A percentile compares a stretch with the other conserved stretches of the same genome.
Evolutionary conservation across 2,329 filamentous ascomycete genomes (phyloP).

Genomic region (Alternaria sp.): DNA sequence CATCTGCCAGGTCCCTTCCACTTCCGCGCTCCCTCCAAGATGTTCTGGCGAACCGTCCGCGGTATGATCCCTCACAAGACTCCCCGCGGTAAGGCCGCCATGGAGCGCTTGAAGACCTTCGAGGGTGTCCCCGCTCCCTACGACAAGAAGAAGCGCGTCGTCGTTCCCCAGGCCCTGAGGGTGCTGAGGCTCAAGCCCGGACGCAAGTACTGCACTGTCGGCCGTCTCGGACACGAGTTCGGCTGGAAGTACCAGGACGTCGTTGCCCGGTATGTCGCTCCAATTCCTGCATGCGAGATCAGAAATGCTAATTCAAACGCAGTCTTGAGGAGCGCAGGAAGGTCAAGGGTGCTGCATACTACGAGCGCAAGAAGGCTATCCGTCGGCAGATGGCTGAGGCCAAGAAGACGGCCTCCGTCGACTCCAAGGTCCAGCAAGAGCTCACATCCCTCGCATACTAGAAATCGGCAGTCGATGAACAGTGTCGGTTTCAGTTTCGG

Average conservation of each 20-base stretch:
- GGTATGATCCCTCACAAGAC: constrained; percentile 99
- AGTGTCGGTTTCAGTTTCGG: constrained; percentile 37
- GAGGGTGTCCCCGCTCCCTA: constrained; percentile 99
- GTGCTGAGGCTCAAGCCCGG: constrained; percentile 97
- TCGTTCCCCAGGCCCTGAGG: constrained; percentile 97
- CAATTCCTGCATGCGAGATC: no score
- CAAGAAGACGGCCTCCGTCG: constrained; percentile 88
- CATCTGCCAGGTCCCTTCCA: constrained; percentile 85
- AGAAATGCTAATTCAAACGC: constrained; percentile 34
- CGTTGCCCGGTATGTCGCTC: constrained; percentile 84
- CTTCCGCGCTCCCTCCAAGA: constrained; percentile 98
- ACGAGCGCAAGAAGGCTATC: constrained; percentile 99
- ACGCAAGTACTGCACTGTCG: constrained; percentile 99
- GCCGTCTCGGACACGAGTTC: constrained; percentile 96
- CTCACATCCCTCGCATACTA: constrained; percentile 94
- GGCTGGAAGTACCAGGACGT: constrained; percentile 99
- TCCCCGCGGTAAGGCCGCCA: constrained; percentile 90
- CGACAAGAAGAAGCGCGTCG: constrained; percentile 99
- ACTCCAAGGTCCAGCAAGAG: constrained; percentile 85
- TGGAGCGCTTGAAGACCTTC: constrained; percentile 99
- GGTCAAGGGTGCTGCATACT: constrained; percentile 98
- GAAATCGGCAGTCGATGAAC: constrained; percentile 47
- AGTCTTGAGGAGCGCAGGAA: constrained; percentile 99
- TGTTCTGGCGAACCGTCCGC: constrained; percentile 99
- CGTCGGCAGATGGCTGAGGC: constrained; percentile 89